phyloP scores from a whole-genome alignment of 2,329 filamentous ascomycete genomes.

The Nemania abortiva region DNA sequence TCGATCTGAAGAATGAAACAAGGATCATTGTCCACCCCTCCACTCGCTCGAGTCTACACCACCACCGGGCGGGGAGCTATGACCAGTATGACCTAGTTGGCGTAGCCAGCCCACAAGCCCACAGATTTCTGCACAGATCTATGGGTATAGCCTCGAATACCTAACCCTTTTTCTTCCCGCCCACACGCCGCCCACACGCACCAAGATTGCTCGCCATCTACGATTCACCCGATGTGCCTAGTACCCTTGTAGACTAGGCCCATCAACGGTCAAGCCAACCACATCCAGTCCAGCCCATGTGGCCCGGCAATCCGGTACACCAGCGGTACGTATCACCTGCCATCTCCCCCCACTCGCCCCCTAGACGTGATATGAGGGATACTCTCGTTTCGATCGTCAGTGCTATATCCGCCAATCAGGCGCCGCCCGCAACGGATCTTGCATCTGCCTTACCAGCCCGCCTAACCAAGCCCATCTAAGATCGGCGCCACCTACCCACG shows the following conservation, averaged over 20 bases:
- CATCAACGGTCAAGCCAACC: background rate
- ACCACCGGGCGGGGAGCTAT: background rate
- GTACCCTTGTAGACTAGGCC: background rate
- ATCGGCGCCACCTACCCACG: too few species aligned
- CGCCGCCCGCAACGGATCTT: background rate
- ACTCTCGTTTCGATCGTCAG: background rate
- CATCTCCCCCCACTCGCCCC: background rate
- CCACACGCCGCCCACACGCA: background rate
- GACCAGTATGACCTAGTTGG: background rate
- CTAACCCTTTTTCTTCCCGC: background rate
- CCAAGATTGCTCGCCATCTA: background rate
- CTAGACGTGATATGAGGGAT: background rate
- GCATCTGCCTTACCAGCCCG: constrained; percentile 4
- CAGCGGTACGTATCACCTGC: background rate
- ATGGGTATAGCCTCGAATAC: background rate
- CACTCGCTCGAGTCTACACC: background rate
- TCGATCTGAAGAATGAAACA: background rate
- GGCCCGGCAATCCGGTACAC: background rate
- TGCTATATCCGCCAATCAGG: background rate
- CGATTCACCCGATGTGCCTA: background rate
- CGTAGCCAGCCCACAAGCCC: background rate
- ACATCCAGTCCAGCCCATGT: too few species aligned
- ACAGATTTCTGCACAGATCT: background rate
- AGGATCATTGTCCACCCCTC: background rate
- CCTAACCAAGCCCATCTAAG: too few species aligned